phyloP scores from a whole-genome alignment of 768 basidiomycete genomes.

The Mycena maculata region DNA sequence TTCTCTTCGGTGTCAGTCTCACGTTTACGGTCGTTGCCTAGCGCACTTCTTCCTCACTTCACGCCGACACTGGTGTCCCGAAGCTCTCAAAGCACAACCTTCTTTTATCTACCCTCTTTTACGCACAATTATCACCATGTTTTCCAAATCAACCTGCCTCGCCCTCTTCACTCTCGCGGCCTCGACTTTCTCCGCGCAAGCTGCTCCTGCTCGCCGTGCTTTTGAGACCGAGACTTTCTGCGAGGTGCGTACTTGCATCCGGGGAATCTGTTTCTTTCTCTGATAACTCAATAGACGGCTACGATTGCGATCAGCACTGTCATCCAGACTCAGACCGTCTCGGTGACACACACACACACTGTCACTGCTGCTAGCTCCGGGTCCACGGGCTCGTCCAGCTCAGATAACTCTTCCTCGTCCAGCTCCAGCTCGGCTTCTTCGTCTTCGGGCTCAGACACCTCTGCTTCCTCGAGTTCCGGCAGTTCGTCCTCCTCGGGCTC shows the following conservation, averaged over 20 bases:
- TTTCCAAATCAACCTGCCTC: slow-evolving; percentile 28
- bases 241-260: slow-evolving; percentile 1
- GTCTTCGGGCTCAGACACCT: background rate
- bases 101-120: slow-evolving; percentile 10
- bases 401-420: background rate
- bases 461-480: background rate
- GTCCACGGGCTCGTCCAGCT: background rate
- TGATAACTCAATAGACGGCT: background rate
- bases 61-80: slow-evolving; percentile 30
- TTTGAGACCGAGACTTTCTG: slow-evolving; percentile 30
- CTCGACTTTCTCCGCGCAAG: slow-evolving; percentile 19
- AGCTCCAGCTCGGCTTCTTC: background rate
- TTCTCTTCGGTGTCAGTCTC: slow-evolving; percentile 9
- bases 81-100: slow-evolving; percentile 31
- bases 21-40: slow-evolving; percentile 19
- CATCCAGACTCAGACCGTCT: slow-evolving; percentile 10
- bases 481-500: background rate
- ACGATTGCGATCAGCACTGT: slow-evolving; percentile 25
- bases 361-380: slow-evolving; percentile 6
- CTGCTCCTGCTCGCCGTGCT: slow-evolving; percentile 1
- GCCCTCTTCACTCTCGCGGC: slow-evolving; percentile 25
- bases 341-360: slow-evolving; percentile 13
- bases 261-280: background rate
- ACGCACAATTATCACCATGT: slow-evolving; percentile 20
- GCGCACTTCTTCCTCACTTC: slow-evolving; percentile 12